Percentiles rank a stretch among this genome's conserved stretches.
Evolutionary conservation across 2,329 filamentous ascomycete species (phyloP).

Genomic region (Emmonsiellopsis sp.): DNA sequence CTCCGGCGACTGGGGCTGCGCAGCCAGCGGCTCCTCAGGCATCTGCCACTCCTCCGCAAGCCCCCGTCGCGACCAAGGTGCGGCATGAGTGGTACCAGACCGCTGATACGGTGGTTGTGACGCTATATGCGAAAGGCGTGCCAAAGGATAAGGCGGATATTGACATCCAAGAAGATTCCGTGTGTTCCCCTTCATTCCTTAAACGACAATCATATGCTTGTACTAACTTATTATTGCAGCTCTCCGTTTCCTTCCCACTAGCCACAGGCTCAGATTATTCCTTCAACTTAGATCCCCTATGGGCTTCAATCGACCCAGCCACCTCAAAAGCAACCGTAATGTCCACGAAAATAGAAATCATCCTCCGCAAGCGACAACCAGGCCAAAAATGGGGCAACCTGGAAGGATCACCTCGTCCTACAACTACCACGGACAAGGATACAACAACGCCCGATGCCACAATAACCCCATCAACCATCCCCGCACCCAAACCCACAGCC

Average conservation of each 20-base stretch:
- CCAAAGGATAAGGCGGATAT: constrained; percentile 47
- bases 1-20: not conserved
- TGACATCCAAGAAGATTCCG: constrained; percentile 42
- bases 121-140: constrained; percentile 57
- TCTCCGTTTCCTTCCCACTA: constrained; percentile 53
- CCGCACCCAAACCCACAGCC: constrained; percentile 11
- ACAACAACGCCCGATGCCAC: constrained; percentile 14
- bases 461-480: constrained; percentile 9
- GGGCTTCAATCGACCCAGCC: constrained; percentile 52
- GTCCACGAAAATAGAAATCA: constrained; percentile 71
- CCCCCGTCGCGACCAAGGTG: constrained; percentile 48
- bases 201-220: not conserved
- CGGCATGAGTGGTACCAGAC: constrained; percentile 64
- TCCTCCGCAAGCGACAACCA: constrained; percentile 55
- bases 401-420: constrained; percentile 34
- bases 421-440: constrained; percentile 6
- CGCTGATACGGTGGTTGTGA: constrained; percentile 51
- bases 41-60: constrained; percentile 7
- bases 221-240: constrained; percentile 23
- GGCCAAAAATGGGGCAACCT: constrained; percentile 61
- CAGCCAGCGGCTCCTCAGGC: not conserved
- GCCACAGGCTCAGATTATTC: constrained; percentile 46
- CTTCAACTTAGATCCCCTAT: constrained; percentile 59
- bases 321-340: constrained; percentile 57
- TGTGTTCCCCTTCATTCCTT: constrained; percentile 22